Base-by-base conservation (phyloP, 2,329 filamentous ascomycete species). In the Epichloe festucae region DNA sequence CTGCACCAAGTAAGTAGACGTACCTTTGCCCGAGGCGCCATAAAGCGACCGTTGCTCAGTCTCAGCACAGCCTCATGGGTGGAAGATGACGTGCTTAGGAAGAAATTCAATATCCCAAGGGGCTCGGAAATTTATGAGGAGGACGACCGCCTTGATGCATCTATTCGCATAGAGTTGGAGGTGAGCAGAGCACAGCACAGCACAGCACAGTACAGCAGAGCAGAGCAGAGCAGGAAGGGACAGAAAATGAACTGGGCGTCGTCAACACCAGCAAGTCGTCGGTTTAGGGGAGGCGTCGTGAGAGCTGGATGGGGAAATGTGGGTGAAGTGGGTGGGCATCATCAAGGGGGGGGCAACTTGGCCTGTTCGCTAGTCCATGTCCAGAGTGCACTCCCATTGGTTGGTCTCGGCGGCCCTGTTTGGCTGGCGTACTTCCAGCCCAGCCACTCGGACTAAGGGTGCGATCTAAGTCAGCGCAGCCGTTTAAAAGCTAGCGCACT, bases 11-110 rank as follows among this genome's bases (percentile, higher is more conserved):
- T 23, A 38, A 19, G 17, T 19, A 12, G 40, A 40, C 51, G 34
- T 49, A 46, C 44, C 35, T 47, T 19, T 49, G 23, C 19, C 46
- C 47, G 40, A 43, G 34, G 43, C 44, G 50, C 50, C 43, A 50
- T 45, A 27, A 23, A 54, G 44, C 42, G 42, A 48, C 50, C 35
- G 50, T 21, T 27, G 41, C 43, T 17, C 39, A 27, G 19, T 12
- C 35, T 48, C 10, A 52, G 38, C 23, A 50, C 12, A 27, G 35
- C 21, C 43, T 41, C 50, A 54, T 54, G 14, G 42, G 23, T 15
- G 41, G n/a, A 10, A 2, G 35, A 35, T 45, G 35, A 35, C 44
- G 43, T n/a, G 41, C 12, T 35, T n/a, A 6, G 27, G 21, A 23
- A 38, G 50, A 8, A 46, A 6, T 14, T 44, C 1, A 6, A 27